Conservation (phyloP, 2,329 filamentous ascomycete species). For the Penicillium hesseltinei region DNA sequence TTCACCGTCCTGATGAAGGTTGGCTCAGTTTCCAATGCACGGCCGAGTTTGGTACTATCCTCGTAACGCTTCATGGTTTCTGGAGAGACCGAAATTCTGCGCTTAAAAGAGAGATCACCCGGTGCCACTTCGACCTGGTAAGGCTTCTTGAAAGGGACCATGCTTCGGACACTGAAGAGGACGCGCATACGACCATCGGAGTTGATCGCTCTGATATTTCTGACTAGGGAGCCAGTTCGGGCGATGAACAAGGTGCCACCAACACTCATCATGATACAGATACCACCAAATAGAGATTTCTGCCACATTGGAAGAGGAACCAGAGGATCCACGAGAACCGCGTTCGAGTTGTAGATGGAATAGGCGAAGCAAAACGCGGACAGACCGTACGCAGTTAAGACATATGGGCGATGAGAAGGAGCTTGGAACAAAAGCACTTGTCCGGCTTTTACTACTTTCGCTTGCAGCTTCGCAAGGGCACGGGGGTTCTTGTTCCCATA, state of each 20-base stretch:
- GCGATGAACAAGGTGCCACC: conserved; percentile 61
- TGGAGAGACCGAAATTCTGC: conserved; percentile 36
- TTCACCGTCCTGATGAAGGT: conserved; percentile 36
- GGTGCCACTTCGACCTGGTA: conserved; percentile 35
- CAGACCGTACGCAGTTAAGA: conserved; percentile 59
- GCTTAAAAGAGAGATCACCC: conserved; percentile 14
- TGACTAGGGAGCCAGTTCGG: conserved; percentile 59
- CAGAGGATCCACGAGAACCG: conserved; percentile 51
- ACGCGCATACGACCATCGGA: conserved; percentile 32
- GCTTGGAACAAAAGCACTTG: conserved; percentile 63
- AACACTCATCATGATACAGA: conserved; percentile 59
- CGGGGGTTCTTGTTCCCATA: conserved; percentile 11
- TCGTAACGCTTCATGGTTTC: conserved; percentile 24
- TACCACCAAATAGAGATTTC: conserved; percentile 55
- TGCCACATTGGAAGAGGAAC: conserved; percentile 57
- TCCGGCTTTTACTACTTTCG: conserved; percentile 37
- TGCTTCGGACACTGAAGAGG: conserved; percentile 36
- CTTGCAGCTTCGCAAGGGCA: conserved; percentile 49
- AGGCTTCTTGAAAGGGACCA: conserved; percentile 40
- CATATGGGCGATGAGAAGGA: conserved; percentile 63
- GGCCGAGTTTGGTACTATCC: conserved; percentile 16
- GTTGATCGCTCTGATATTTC: conserved; percentile 54
- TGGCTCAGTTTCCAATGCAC: conserved; percentile 11
- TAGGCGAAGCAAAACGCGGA: conserved; percentile 55
- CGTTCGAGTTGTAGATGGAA: conserved; percentile 52